Base-by-base conservation (phyloP, 352 stramenopile species). In the Phytopythium sindhum region DNA sequence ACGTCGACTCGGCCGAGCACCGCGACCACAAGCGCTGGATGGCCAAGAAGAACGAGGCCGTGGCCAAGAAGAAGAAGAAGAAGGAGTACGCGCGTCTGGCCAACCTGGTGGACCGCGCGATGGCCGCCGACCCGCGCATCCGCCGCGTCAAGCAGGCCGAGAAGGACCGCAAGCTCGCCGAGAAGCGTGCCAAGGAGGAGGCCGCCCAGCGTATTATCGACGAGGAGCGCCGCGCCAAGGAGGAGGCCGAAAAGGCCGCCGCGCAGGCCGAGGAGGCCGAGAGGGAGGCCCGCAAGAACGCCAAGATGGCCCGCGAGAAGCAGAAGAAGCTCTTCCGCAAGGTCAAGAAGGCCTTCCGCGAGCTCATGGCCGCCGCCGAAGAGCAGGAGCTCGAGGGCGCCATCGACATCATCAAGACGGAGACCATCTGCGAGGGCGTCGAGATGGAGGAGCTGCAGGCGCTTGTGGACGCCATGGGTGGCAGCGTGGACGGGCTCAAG, bases 31-130 rank as follows among this genome's bases (percentile, higher is more conserved):
- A 94, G 80, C 83, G 86, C 28, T 92, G 81, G 81, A 90, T 94
- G 84, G 84, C 84, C 56, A 94, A 94, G 78, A 94, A 94, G 78
- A 94, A 94, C 73, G 86, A 94, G 64, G 73, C 66, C 7, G 83
- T 78, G 0, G 84, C 82, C 57, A 94, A 94, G 82, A 94, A 94
- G 80, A 90, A 88, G 77, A 94, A 94, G 84, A 94, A 94, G 69
- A 82, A 88, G 69, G 86, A 94, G 72, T 94, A 94, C 74, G 77
- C 75, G 19, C 86, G 86, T 73, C 79, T 94, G 0, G 84, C 84
- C 53, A 89, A 78, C 64, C 75, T 94, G 17, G 84, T 94, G 47
- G 86, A 94, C 74, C 84, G 86, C 61, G 86, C 86, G 21, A 72
- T 90, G 53, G 81, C 86, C 28, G 77, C 71, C 29, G 86, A 94